Percentiles rank a stretch among this genome's conserved stretches.
Evolutionary conservation across 2,329 filamentous ascomycete genomes (phyloP).

Genomic region (Penicillium sp.): DNA sequence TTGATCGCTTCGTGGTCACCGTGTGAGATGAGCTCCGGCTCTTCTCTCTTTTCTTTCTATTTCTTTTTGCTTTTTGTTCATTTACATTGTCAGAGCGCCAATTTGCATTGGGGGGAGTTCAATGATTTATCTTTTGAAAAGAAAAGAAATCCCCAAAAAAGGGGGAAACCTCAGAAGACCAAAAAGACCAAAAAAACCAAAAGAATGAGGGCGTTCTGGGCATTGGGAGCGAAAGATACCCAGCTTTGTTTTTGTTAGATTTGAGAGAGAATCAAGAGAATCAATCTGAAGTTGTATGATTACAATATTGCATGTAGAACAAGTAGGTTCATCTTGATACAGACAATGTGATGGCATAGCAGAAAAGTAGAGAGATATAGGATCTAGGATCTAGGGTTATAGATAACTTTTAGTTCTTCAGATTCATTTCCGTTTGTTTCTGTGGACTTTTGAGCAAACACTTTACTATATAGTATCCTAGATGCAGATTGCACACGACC

Average conservation of each 20-base stretch:
- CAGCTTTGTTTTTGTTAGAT: not conserved
- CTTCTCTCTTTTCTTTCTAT: not conserved
- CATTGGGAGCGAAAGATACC: conserved; percentile 10
- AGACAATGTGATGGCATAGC: not conserved
- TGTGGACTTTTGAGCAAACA: not conserved
- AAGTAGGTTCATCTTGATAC: not conserved
- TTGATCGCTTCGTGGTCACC: not conserved
- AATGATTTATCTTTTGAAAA: not conserved
- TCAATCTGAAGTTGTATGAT: not conserved
- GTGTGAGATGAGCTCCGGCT: not conserved
- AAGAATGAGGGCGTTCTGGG: not conserved
- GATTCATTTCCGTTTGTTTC: not conserved
- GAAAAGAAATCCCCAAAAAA: not conserved
- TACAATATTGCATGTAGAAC: not conserved
- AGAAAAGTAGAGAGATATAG: not conserved
- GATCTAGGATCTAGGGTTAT: no score
- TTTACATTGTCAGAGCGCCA: not conserved
- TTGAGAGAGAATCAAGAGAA: not conserved
- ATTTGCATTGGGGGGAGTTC: not conserved
- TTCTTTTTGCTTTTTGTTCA: not conserved
- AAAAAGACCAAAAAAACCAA: not conserved
- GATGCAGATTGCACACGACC: not conserved
- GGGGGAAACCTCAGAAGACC: not conserved
- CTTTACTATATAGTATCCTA: not conserved
- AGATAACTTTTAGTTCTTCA: not conserved